Percentiles rank a stretch among this genome's conserved stretches.
phyloP scores from a whole-genome alignment of 1,139 yeast species.

The Yarrowia galli region DNA sequence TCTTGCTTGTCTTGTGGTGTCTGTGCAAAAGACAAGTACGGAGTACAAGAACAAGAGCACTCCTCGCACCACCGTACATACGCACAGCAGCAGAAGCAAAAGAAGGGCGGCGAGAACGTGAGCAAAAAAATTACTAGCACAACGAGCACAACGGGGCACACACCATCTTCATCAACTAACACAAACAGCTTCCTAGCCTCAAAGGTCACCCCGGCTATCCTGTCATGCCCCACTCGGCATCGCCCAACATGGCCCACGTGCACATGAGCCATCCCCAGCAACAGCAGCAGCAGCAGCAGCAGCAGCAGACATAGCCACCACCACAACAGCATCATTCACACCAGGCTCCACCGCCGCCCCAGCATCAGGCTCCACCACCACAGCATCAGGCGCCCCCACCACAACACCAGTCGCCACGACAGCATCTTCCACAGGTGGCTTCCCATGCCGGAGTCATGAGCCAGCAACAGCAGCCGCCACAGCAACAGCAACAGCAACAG shows the following conservation, averaged over 20 bases:
- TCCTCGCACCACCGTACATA: background rate
- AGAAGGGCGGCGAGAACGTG: background rate
- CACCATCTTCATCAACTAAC: background rate
- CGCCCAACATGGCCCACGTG: constrained; percentile 7
- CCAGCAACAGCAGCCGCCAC: background rate
- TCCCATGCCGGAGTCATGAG: background rate
- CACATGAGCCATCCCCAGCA: constrained; percentile 9
- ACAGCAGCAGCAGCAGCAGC: background rate
- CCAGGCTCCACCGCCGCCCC: background rate
- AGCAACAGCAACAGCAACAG: background rate
- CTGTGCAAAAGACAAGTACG: no score
- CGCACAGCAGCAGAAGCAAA: background rate
- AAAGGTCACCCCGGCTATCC: constrained; percentile 33
- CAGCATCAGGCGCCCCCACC: background rate
- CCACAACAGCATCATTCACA: background rate
- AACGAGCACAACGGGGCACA: no score
- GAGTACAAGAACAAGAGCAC: no score
- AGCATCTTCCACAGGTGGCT: background rate
- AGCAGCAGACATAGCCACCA: background rate
- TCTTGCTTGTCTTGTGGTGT: no score
- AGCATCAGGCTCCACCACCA: background rate
- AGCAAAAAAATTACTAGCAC: background rate
- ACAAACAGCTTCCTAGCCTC: constrained; percentile 31
- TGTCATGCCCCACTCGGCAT: constrained; percentile 29
- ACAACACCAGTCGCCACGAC: background rate